Evolutionary conservation across 352 stramenopile genomes (phyloP).

Genomic region (Phytophthora agathidicida): DNA sequence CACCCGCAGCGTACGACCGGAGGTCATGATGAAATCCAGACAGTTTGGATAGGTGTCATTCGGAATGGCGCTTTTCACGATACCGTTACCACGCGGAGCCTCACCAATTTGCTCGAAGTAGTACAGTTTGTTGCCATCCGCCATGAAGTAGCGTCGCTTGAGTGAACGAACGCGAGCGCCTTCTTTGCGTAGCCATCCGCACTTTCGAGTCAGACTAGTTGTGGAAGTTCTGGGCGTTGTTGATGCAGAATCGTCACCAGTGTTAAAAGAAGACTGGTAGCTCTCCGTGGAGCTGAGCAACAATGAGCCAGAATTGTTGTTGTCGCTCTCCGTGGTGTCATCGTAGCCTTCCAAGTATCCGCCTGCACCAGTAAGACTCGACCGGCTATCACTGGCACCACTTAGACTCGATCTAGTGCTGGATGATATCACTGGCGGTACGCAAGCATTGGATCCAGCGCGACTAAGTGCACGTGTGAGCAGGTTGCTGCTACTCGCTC

Average conservation of each 20-base stretch:
- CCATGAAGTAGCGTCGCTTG: conserved; percentile 82
- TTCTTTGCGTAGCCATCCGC: conserved; percentile 85
- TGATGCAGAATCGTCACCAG: conserved; percentile 13
- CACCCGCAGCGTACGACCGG: conserved; percentile 65
- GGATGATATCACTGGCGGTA: conserved; percentile 13
- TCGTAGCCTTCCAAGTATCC: conserved; percentile 34
- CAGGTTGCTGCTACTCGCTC: conserved; percentile 25
- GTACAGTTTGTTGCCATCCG: conserved; percentile 54
- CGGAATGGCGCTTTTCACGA: conserved; percentile 52
- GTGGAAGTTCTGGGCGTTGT: conserved; percentile 16
- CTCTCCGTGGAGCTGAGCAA: conserved; percentile 18
- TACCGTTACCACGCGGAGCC: conserved; percentile 54
- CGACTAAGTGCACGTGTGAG: conserved; percentile 40
- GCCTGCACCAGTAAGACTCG: conserved; percentile 25
- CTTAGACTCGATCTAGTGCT: conserved; percentile 18
- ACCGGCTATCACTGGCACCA: conserved; percentile 5
- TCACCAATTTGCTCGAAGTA: conserved; percentile 73
- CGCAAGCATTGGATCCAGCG: conserved; percentile 31
- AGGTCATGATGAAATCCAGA: conserved; percentile 67
- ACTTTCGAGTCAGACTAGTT: conserved; percentile 42
- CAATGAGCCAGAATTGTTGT: conserved; percentile 12
- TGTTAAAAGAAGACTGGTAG: conserved; percentile 14
- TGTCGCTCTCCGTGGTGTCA: conserved; percentile 19
- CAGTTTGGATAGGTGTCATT: conserved; percentile 66
- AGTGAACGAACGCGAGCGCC: conserved; percentile 70